These are phyloP conservation scores for Botrytis fragariae DNA, from an alignment of 2,329 filamentous ascomycete species.

Conservation along the genomic window DNA sequence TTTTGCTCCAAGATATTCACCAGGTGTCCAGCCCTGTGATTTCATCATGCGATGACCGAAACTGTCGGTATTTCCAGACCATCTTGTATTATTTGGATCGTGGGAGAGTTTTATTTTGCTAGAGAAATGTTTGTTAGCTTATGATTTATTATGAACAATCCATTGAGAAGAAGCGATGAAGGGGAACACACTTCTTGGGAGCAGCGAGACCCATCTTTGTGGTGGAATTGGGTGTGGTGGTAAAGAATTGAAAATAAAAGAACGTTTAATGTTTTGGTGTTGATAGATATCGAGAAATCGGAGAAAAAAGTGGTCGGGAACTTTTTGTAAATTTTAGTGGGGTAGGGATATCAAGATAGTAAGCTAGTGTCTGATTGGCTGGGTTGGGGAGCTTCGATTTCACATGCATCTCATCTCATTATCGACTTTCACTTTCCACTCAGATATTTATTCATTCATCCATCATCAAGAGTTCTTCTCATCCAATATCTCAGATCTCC, in stretches of 20 bases:
- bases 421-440: neutral
- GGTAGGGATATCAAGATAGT: neutral
- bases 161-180: slow-evolving; percentile 28
- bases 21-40: slow-evolving; percentile 86
- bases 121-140: slow-evolving; percentile 46
- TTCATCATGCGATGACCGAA: slow-evolving; percentile 91
- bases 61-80: slow-evolving; percentile 75
- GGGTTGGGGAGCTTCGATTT: neutral
- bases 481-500: neutral
- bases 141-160: neutral
- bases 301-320: slow-evolving; percentile 21
- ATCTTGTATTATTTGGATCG: slow-evolving; percentile 95
- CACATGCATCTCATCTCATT: slow-evolving; percentile 1
- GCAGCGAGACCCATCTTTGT: slow-evolving; percentile 64
- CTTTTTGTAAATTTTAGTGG: slow-evolving; percentile 18
- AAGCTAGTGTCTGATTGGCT: slow-evolving; percentile 10
- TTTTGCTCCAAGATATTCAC: slow-evolving; percentile 75
- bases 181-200: slow-evolving; percentile 57
- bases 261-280: neutral
- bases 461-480: neutral
- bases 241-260: neutral
- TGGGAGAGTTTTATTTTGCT: slow-evolving; percentile 66
- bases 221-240: neutral
- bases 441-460: neutral
- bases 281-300: slow-evolving; percentile 12